phyloP scores from a whole-genome alignment of 78 protist species.

The Dictyostelium firmibasis region DNA sequence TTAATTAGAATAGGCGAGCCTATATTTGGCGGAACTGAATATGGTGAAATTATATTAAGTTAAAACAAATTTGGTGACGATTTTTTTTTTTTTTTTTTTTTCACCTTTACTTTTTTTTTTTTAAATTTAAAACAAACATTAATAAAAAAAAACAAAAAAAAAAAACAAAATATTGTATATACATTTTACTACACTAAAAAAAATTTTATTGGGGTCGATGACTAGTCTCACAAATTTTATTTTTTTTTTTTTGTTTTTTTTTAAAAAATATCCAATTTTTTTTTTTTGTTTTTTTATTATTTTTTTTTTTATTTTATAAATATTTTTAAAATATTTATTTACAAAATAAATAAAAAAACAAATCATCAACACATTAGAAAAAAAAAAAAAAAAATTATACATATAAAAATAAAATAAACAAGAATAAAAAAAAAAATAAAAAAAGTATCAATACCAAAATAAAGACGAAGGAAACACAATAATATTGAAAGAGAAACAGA shows the following conservation, averaged over 20 bases:
- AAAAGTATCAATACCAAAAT: not conserved
- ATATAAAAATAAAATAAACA: no score
- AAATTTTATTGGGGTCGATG: not conserved
- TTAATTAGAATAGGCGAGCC: constrained; percentile 67
- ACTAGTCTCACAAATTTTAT: not conserved
- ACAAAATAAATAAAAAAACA: no score
- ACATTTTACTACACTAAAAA: no score
- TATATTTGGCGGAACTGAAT: constrained; percentile 15
- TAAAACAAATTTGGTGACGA: not conserved
- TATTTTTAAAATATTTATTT: not conserved
- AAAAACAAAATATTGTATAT: not conserved
- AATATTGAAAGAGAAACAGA: no score
- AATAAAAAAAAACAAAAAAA: not conserved
- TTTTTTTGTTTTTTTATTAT: not conserved
- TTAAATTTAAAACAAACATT: not conserved
- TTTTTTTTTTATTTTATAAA: not conserved
- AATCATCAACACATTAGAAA: not conserved
- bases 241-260: not conserved
- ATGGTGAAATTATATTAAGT: constrained; percentile 24
- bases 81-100: no score
- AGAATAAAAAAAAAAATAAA: not conserved
- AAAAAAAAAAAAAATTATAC: not conserved
- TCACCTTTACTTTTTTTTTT: not conserved
- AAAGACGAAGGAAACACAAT: not conserved
- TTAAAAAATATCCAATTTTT: not conserved